Evolutionary conservation across 2,329 filamentous ascomycete genomes (phyloP), one percentile per base, ranked within the genome.

Genomic region (Macroventuria anomochaeta): DNA sequence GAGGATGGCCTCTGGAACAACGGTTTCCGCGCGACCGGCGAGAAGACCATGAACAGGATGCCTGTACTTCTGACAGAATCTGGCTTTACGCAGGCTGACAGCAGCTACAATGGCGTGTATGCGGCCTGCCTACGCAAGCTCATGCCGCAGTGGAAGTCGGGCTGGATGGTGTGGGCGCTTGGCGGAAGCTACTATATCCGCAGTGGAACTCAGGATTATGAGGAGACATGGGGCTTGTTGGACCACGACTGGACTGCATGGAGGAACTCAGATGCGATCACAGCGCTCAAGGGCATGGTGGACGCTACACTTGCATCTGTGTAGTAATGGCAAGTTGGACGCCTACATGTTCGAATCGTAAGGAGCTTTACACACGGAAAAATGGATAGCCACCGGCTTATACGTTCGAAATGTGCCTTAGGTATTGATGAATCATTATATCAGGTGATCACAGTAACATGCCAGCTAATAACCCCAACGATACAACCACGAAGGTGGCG

Each of bases 41-140:
- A 72, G 0, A 63, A 68, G 4, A 72, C 75, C 10, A 72, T 70
- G 36, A 80, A 79, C 31, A 66, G 74, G 23, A 79, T 83, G 64
- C 83, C 84, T 2, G 70, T 86, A n/a, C 76, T 84, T 41, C 68
- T 87, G 36, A 82, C 80, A 49, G 84, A 86, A 74, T 86, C 86
- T 59, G 84, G 84, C 25, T 83, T 65, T 23, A 54, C 50, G 1
- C 64, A 72, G 33, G 51, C 82, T 38, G 79, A 77, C 51, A 79
- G 79, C 72, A 79, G 78, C 13, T 75, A 76, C 36, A 81, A 83
- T 38, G 64, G 74, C 46, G 66, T 64, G 1, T 86, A 85, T 63
- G 75, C 84, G 38, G 71, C 73, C 8, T 87, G 84, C 59, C 63
- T 86, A 29, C 72, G 78, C 5, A 77, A 75, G 10, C 84, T 84